Percentiles rank a stretch among this genome's conserved stretches.
Evolutionary conservation across 306 rosid genomes (phyloP).

Genomic region (Dalbergia oliveri): DNA sequence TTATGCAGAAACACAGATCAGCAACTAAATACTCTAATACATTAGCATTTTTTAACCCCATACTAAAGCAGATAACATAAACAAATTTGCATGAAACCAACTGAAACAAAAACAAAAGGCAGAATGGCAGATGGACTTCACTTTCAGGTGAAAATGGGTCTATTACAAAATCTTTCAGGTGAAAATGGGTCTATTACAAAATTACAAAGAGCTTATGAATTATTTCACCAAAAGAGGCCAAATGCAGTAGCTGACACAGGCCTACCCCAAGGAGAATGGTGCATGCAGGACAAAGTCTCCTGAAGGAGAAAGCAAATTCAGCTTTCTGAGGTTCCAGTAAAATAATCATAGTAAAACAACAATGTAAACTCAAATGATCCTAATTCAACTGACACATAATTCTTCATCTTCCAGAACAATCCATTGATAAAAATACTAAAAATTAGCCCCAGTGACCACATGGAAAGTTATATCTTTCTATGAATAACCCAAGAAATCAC

Average conservation of each 20-base stretch:
- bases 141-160: slow-evolving; percentile 15
- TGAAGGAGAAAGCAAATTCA: slow-evolving; percentile 30
- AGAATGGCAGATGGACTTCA: slow-evolving; percentile 12
- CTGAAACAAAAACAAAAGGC: slow-evolving; percentile 11
- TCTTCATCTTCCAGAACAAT: slow-evolving; percentile 23
- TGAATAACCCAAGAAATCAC: slow-evolving; percentile 28
- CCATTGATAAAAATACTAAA: slow-evolving; percentile 30
- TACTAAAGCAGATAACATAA: slow-evolving; percentile 2
- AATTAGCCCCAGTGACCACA: slow-evolving; percentile 41
- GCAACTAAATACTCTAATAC: slow-evolving; percentile 5
- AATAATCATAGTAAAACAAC: not conserved
- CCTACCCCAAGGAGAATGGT: slow-evolving; percentile 24
- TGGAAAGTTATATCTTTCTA: slow-evolving; percentile 23
- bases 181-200: slow-evolving; percentile 2
- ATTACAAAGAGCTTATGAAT: slow-evolving; percentile 3
- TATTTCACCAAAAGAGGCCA: slow-evolving; percentile 30
- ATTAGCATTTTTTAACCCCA: not conserved
- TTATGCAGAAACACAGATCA: slow-evolving; percentile 29
- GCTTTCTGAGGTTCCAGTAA: slow-evolving; percentile 30
- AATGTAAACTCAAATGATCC: slow-evolving; percentile 25
- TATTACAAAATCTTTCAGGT: slow-evolving; percentile 24
- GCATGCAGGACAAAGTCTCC: slow-evolving; percentile 31
- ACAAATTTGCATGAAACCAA: not conserved
- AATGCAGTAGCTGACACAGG: slow-evolving; percentile 45
- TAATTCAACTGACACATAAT: slow-evolving; percentile 40